Percentiles rank a stretch among this genome's conserved stretches.
These are phyloP conservation scores for Hemileccinum rubropunctum DNA, from an alignment of 768 basidiomycete species.

Conservation along the genomic window DNA sequence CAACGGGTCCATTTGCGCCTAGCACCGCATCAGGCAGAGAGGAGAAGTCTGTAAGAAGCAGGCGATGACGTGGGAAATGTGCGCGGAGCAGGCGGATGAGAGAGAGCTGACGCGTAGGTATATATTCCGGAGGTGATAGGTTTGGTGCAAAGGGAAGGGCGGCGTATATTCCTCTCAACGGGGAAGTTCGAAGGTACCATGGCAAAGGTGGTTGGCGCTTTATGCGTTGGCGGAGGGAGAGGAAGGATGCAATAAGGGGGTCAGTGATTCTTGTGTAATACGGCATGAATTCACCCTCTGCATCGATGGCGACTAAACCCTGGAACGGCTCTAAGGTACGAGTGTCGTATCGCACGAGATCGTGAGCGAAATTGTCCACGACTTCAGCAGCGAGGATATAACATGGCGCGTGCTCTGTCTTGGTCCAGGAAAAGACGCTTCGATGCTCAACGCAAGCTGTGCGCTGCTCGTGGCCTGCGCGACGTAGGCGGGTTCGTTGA, in stretches of 20 bases:
- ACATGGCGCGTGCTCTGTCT: constrained; percentile 75
- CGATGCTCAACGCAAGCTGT: constrained; percentile 68
- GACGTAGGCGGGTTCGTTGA: constrained; percentile 66
- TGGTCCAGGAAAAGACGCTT: constrained; percentile 86
- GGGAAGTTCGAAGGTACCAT: constrained; percentile 50
- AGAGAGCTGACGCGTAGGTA: constrained; percentile 87
- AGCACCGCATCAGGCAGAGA: constrained; percentile 82
- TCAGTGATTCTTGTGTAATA: constrained; percentile 84
- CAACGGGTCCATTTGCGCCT: constrained; percentile 74
- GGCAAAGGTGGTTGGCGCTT: constrained; percentile 57
- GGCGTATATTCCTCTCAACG: constrained; percentile 62
- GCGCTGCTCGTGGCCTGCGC: constrained; percentile 28
- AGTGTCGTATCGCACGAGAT: constrained; percentile 88
- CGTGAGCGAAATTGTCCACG: constrained; percentile 97
- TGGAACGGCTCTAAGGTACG: constrained; percentile 80
- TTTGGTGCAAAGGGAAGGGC: constrained; percentile 88
- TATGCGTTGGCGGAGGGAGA: constrained; percentile 62
- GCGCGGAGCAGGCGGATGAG: constrained; percentile 80
- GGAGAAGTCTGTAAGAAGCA: constrained; percentile 92
- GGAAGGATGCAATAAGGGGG: constrained; percentile 76
- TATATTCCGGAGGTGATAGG: constrained; percentile 81
- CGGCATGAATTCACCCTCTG: constrained; percentile 76
- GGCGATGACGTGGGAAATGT: constrained; percentile 89
- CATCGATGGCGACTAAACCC: constrained; percentile 75
- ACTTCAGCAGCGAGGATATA: constrained; percentile 96